phyloP scores from a whole-genome alignment of 1,139 yeast genomes.

The Geotrichum restrictum region DNA sequence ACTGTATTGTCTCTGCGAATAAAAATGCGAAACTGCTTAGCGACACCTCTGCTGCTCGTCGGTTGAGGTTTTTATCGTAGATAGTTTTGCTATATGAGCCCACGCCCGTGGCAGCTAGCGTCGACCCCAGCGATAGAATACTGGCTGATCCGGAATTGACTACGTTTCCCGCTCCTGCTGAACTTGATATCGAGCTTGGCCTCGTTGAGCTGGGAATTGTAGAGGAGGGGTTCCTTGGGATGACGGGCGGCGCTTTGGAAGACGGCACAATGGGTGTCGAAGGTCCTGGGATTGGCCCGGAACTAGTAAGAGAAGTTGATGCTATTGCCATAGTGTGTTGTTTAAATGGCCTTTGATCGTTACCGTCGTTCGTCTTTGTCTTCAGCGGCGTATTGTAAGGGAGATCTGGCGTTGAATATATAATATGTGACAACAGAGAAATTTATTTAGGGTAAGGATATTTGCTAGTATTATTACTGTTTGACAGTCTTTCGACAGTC shows the following conservation, averaged over 20 bases:
- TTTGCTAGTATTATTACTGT: too few relatives aligned
- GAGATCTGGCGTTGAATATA: neutral
- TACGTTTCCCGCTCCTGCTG: neutral
- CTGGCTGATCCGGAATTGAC: neutral
- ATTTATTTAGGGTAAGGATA: conserved; percentile 11
- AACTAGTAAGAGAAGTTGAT: neutral
- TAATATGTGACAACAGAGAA: conserved; percentile 1
- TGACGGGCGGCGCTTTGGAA: conserved; percentile 32
- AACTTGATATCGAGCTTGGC: conserved; percentile 13
- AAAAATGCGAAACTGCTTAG: conserved; percentile 64
- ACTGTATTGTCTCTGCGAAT: conserved; percentile 68
- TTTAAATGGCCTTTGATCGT: neutral
- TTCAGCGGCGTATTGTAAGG: neutral
- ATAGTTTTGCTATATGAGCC: conserved; percentile 36
- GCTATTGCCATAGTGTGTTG: neutral
- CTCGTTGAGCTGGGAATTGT: conserved; percentile 33
- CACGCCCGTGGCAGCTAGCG: neutral
- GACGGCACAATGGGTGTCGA: conserved; percentile 36
- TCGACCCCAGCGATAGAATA: conserved; percentile 8
- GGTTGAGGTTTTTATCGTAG: conserved; percentile 64
- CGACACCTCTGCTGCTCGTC: conserved; percentile 64
- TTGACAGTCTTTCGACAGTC: too few relatives aligned
- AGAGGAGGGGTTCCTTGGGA: conserved; percentile 35
- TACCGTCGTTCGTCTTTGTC: too few relatives aligned
- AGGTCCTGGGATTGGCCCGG: conserved; percentile 24